phyloP scores from a whole-genome alignment of 139 green algal species.

The Micromonas commoda region DNA sequence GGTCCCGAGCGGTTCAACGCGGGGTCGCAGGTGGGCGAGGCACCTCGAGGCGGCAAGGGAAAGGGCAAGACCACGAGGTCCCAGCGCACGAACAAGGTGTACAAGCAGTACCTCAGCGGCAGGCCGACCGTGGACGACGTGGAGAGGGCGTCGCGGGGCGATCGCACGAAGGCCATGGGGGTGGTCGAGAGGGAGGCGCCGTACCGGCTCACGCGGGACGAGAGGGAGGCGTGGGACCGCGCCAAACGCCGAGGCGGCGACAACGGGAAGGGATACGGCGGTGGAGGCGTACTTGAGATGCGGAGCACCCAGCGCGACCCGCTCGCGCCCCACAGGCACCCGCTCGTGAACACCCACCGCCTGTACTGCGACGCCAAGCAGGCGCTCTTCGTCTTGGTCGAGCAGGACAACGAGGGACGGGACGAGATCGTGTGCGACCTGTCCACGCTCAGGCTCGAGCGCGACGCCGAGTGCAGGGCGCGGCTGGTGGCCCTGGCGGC shows the following conservation, averaged over 20 bases:
- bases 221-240: slow-evolving; percentile 12
- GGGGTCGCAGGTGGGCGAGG: not conserved
- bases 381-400: not conserved
- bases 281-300: not conserved
- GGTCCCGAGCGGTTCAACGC: not conserved
- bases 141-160: slow-evolving; percentile 6
- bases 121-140: slow-evolving; percentile 11
- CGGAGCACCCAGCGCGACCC: not conserved
- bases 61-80: slow-evolving; percentile 1
- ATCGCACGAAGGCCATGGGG: slow-evolving; percentile 10
- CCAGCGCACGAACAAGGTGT: slow-evolving; percentile 12
- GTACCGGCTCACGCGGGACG: slow-evolving; percentile 12
- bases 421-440: slow-evolving; percentile 13
- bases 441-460: not conserved
- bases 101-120: not conserved
- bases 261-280: not conserved
- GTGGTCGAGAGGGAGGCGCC: slow-evolving; percentile 15
- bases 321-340: not conserved
- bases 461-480: not conserved
- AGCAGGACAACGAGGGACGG: not conserved
- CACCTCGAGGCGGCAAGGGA: slow-evolving; percentile 3
- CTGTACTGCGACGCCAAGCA: slow-evolving; percentile 5
- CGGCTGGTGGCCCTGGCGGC: not conserved
- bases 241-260: not conserved
- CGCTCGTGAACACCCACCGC: slow-evolving; percentile 12